Evolutionary conservation across 192 early-diverging fungal genomes (phyloP).

Genomic region (Allomyces macrogynus): DNA sequence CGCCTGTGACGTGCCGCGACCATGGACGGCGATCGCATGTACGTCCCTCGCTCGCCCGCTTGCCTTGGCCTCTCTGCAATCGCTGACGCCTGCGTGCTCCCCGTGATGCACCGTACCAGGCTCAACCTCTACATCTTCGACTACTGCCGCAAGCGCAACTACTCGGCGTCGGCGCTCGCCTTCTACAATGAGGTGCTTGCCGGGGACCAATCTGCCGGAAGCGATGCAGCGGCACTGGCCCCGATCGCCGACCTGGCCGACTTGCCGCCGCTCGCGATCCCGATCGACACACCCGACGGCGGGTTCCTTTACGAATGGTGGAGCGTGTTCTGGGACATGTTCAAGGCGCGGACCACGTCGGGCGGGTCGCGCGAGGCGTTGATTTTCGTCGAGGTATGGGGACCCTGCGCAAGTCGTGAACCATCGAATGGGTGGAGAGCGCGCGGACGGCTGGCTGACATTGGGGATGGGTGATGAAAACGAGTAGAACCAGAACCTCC

Average conservation of each 20-base stretch:
- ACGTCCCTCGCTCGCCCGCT: neutral
- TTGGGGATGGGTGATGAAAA: too few species aligned
- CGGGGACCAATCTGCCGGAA: neutral
- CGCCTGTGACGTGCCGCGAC: too few species aligned
- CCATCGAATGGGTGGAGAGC: neutral
- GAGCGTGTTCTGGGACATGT: conserved; percentile 18
- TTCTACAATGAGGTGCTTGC: conserved; percentile 7
- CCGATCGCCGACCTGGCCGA: neutral
- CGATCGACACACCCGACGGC: conserved; percentile 13
- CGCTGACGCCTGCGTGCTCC: too few species aligned
- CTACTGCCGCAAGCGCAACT: conserved; percentile 8
- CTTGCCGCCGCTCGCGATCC: neutral
- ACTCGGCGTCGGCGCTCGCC: conserved; percentile 1
- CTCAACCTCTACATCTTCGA: conserved; percentile 9
- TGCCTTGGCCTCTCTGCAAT: too few species aligned
- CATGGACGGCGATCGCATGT: neutral
- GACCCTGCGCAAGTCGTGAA: too few species aligned
- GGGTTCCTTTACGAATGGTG: conserved; percentile 16
- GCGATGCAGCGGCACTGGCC: neutral
- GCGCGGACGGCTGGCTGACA: neutral
- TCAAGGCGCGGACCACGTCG: conserved; percentile 5
- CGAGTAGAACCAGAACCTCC: neutral
- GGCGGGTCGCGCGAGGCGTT: neutral
- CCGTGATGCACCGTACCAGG: neutral
- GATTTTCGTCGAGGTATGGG: neutral